Evolutionary conservation across 225 moss, liverwort and hornwort species (phyloP).

Genomic region (Ulota crispa): DNA sequence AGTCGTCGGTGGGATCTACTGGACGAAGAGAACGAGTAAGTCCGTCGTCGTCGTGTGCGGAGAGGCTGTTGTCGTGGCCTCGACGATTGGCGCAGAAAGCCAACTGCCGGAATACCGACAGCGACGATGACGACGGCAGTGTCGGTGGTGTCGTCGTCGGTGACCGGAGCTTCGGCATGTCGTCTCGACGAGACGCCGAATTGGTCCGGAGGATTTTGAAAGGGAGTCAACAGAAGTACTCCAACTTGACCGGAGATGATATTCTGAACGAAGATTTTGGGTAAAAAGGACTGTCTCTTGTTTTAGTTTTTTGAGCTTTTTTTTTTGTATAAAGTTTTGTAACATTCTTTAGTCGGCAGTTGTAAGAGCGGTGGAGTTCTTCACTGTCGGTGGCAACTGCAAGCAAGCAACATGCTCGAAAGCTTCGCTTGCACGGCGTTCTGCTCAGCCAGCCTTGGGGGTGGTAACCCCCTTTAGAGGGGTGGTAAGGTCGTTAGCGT

Average conservation of each 20-base stretch:
- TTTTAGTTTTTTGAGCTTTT: no score
- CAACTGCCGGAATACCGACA: slow-evolving; percentile 11
- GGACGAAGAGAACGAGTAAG: not conserved
- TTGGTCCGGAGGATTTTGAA: slow-evolving; percentile 44
- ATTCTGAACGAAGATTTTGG: slow-evolving; percentile 41
- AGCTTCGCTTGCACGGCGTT: no score
- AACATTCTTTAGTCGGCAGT: no score
- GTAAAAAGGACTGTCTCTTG: not conserved
- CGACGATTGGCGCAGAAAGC: slow-evolving; percentile 22
- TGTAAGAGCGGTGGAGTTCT: no score
- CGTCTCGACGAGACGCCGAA: slow-evolving; percentile 47
- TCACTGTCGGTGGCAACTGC: no score
- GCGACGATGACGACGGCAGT: not conserved
- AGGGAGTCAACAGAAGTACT: slow-evolving; percentile 50
- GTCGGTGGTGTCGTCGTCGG: not conserved
- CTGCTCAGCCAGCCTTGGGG: no score
- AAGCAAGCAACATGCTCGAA: no score
- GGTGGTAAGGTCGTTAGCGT: no score
- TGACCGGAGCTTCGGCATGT: slow-evolving; percentile 40
- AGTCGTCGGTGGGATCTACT: not conserved
- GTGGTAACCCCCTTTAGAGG: no score
- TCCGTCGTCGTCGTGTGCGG: slow-evolving; percentile 32
- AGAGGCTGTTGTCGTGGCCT: slow-evolving; percentile 42
- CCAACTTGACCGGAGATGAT: slow-evolving; percentile 33
- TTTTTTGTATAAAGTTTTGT: no score